phyloP scores from a whole-genome alignment of 2,329 filamentous ascomycete species.

The Diplodia seriata region DNA sequence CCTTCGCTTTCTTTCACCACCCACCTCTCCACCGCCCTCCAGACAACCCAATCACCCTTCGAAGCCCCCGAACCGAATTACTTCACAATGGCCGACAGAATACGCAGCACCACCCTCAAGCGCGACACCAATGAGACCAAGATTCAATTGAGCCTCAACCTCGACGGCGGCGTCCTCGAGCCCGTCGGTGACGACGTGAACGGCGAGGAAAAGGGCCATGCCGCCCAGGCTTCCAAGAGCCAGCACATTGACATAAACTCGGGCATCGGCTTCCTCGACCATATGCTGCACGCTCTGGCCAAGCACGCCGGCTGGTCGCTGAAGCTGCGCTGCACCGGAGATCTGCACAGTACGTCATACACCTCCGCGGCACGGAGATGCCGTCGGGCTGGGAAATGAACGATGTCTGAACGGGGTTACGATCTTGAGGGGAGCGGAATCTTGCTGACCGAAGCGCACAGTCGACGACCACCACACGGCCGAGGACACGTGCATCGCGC shows the following conservation, averaged over 20 bases:
- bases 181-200: constrained; percentile 45
- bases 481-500: constrained; percentile 91
- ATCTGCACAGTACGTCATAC: constrained; percentile 78
- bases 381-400: too few species aligned
- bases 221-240: constrained; percentile 80
- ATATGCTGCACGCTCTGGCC: constrained; percentile 96
- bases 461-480: constrained; percentile 99
- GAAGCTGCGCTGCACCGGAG: constrained; percentile 80
- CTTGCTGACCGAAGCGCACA: constrained; percentile 44
- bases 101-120: constrained; percentile 77
- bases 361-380: too few species aligned
- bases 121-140: constrained; percentile 98
- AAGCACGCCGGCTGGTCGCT: constrained; percentile 97
- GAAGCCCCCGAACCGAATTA: not conserved
- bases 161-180: constrained; percentile 76
- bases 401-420: too few species aligned
- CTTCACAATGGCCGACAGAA: constrained; percentile 37
- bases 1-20: not conserved
- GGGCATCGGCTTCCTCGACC: constrained; percentile 93
- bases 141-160: constrained; percentile 88
- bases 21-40: not conserved
- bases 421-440: too few species aligned
- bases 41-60: not conserved
- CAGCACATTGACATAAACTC: constrained; percentile 90
- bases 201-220: constrained; percentile 64